Evolutionary conservation across 257 asterid genomes (phyloP).

Genomic region (Nicotiana sylvestris): DNA sequence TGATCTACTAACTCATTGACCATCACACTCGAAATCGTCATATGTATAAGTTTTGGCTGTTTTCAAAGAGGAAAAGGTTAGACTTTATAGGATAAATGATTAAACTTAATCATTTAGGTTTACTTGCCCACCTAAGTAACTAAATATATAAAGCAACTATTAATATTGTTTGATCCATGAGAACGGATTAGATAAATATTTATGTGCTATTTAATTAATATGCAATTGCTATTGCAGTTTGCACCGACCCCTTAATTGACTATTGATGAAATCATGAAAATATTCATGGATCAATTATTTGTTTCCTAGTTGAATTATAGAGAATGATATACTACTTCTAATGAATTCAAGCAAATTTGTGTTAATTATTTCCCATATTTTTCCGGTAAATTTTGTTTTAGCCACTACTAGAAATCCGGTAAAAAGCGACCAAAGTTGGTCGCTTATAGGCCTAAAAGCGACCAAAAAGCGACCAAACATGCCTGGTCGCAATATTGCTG

Average conservation of each 20-base stretch:
- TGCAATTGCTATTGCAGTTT: neutral
- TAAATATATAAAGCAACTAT: neutral
- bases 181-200: neutral
- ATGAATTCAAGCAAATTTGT: neutral
- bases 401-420: too few species aligned
- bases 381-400: too few species aligned
- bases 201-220: neutral
- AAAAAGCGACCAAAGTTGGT: too few species aligned
- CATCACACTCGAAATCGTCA: neutral
- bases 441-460: too few species aligned
- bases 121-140: conserved; percentile 27
- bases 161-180: neutral
- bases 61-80: conserved; percentile 19
- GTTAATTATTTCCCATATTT: too few species aligned
- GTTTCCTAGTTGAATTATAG: neutral
- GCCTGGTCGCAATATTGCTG: too few species aligned
- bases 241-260: neutral
- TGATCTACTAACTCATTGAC: conserved; percentile 9
- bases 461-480: too few species aligned
- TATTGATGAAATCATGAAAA: conserved; percentile 1
- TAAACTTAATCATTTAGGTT: conserved; percentile 21
- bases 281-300: neutral
- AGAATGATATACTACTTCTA: neutral
- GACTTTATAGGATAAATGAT: conserved; percentile 21
- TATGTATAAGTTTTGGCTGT: neutral